Evolutionary conservation across 1,139 yeast species (phyloP).

Genomic region (Yamadazyma taylorii): DNA sequence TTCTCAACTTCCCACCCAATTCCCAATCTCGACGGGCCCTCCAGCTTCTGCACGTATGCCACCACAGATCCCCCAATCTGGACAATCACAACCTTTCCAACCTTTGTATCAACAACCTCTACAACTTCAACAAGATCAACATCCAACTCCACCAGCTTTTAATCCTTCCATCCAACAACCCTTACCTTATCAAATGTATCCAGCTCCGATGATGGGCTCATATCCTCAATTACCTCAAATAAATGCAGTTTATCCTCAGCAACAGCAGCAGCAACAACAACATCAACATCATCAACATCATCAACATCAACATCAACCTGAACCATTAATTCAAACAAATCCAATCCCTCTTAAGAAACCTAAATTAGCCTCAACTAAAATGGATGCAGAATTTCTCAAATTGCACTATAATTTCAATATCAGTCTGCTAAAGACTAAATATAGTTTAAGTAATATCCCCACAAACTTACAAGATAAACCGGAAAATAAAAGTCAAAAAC

Average conservation of each 20-base stretch:
- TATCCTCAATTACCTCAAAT: no score
- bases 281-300: no score
- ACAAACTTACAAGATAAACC: background rate
- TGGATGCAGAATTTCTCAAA: conserved; percentile 4
- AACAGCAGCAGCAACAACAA: no score
- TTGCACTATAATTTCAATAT: conserved; percentile 1
- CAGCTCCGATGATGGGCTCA: background rate
- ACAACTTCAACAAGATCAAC: background rate
- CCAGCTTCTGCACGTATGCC: background rate
- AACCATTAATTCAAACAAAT: no score
- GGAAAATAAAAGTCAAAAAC: no score
- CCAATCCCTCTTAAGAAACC: background rate
- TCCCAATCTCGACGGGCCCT: no score
- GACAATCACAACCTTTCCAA: background rate
- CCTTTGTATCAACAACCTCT: conserved; percentile 1
- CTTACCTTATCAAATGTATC: background rate
- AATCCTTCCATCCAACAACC: no score
- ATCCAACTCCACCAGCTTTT: no score
- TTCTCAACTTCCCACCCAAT: no score
- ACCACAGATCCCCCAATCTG: background rate
- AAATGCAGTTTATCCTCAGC: no score
- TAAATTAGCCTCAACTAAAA: background rate
- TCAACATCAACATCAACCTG: no score
- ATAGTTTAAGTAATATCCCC: background rate
- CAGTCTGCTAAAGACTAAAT: background rate